phyloP scores from a whole-genome alignment of 2,329 filamentous ascomycete species.

The Penicillium sp. region DNA sequence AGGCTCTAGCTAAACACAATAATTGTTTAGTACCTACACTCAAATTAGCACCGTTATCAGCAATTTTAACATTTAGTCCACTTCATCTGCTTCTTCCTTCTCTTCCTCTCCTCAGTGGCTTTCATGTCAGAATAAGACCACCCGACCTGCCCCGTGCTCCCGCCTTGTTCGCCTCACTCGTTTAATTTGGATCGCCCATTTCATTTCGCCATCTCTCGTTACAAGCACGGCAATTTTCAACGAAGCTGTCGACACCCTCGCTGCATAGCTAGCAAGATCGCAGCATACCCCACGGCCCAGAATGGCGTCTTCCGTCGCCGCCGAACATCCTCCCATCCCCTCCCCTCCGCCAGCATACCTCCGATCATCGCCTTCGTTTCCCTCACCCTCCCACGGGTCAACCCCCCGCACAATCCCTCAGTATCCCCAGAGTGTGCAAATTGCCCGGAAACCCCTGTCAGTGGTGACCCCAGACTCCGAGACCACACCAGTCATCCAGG shows the following conservation, averaged over 20 bases:
- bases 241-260: neutral
- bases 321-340: conserved; percentile 34
- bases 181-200: conserved; percentile 1
- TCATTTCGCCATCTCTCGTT: neutral
- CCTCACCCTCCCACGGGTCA: conserved; percentile 23
- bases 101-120: neutral
- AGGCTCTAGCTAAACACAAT: too few relatives aligned
- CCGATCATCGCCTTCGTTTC: conserved; percentile 38
- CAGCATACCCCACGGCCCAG: neutral
- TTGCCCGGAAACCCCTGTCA: conserved; percentile 31
- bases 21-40: too few relatives aligned
- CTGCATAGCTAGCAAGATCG: neutral
- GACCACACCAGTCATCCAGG: conserved; percentile 29
- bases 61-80: too few relatives aligned
- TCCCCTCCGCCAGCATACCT: conserved; percentile 49
- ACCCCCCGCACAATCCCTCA: conserved; percentile 28
- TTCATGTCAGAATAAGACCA: neutral
- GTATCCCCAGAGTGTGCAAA: conserved; percentile 19
- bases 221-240: neutral
- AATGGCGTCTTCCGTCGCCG: conserved; percentile 33
- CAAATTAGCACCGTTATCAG: too few relatives aligned
- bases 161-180: neutral
- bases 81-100: neutral
- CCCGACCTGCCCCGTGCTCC: neutral
- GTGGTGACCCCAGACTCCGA: conserved; percentile 20